A percentile compares a stretch with the other conserved stretches of the same genome.
Evolutionary conservation across 257 asterid species (phyloP).

Genomic region (Eustoma russellianum): DNA sequence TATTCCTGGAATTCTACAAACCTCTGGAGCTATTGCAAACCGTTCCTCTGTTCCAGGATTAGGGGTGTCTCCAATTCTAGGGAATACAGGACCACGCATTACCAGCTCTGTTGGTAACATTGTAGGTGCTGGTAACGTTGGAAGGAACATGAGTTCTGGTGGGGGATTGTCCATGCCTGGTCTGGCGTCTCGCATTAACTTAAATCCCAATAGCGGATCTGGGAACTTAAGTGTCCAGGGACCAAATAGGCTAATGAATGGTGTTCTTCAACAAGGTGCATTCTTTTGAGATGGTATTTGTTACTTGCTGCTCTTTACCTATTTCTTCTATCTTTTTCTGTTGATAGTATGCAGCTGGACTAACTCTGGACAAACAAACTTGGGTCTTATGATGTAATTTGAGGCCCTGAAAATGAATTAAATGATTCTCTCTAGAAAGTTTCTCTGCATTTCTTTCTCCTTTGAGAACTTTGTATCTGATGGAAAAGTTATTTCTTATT

Average conservation of each 20-base stretch:
- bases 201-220: conserved; percentile 56
- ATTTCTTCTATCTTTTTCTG: conserved; percentile 14
- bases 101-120: conserved; percentile 77
- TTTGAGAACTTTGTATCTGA: neutral
- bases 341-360: neutral
- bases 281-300: no score
- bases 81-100: conserved; percentile 75
- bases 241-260: conserved; percentile 72
- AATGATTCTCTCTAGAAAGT: no score
- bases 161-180: conserved; percentile 93
- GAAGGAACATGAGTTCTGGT: conserved; percentile 84
- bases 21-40: conserved; percentile 78
- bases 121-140: conserved; percentile 80
- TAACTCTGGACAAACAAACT: neutral
- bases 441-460: no score
- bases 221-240: conserved; percentile 84
- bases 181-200: conserved; percentile 70
- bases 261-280: conserved; percentile 89
- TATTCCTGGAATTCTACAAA: conserved; percentile 83
- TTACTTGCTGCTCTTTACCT: neutral
- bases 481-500: neutral
- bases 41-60: conserved; percentile 72
- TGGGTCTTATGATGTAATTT: neutral
- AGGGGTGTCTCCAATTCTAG: conserved; percentile 68
- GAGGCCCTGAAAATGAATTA: no score